phyloP scores from a whole-genome alignment of 805 yeast genomes.

The Myxozyma lipomycoides region DNA sequence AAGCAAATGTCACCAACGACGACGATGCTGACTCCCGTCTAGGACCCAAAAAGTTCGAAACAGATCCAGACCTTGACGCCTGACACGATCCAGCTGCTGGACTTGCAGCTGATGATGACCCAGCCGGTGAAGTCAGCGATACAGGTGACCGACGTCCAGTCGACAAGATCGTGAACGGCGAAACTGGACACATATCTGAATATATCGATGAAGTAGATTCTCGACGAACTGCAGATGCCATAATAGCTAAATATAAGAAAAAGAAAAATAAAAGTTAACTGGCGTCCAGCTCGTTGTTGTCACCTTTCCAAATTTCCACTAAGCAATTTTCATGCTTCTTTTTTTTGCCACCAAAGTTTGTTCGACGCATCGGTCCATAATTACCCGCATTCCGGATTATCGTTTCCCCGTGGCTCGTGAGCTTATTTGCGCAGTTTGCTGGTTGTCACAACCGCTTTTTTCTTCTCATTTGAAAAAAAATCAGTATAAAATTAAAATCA shows the following conservation, averaged over 20 bases:
- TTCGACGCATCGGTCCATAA: too few relatives aligned
- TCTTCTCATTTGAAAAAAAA: too few relatives aligned
- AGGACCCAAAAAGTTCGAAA: too few relatives aligned
- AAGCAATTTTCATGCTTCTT: neutral
- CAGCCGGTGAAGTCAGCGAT: neutral
- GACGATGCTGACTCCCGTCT: neutral
- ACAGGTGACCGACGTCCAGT: neutral
- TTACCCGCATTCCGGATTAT: too few relatives aligned
- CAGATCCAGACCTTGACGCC: too few relatives aligned
- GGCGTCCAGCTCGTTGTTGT: neutral
- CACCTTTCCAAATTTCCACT: neutral
- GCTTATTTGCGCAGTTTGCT: too few relatives aligned
- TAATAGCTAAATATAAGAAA: too few relatives aligned
- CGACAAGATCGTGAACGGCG: neutral
- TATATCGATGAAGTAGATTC: neutral
- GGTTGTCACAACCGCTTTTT: too few relatives aligned
- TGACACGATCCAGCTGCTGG: neutral
- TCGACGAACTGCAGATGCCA: neutral
- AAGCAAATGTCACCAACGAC: neutral
- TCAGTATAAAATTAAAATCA: too few relatives aligned
- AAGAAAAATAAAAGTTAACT: too few relatives aligned
- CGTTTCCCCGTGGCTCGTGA: too few relatives aligned
- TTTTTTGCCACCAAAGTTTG: neutral
- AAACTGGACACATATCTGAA: neutral
- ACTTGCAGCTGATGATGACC: neutral